These are phyloP conservation scores for Mycena capillaripes DNA, from an alignment of 768 basidiomycete genomes.

Conservation along the genomic window DNA sequence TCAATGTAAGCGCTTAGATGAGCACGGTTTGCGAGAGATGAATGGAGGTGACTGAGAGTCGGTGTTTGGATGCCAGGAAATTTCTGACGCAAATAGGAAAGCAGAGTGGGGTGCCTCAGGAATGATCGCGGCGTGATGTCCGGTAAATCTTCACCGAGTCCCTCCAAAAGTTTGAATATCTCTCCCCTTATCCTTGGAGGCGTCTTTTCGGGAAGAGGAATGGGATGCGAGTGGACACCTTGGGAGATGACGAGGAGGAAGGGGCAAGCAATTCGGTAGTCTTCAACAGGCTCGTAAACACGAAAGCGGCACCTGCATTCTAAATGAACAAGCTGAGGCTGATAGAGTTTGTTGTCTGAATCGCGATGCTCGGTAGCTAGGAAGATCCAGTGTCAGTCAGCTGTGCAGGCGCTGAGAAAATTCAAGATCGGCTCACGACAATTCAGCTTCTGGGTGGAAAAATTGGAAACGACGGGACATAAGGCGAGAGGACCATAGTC, in stretches of 20 bases:
- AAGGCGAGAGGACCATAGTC: not conserved
- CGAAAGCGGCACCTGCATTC: slow-evolving; percentile 24
- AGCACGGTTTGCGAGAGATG: slow-evolving; percentile 42
- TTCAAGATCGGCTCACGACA: slow-evolving; percentile 40
- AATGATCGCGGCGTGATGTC: slow-evolving; percentile 43
- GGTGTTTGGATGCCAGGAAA: slow-evolving; percentile 33
- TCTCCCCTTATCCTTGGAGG: slow-evolving; percentile 29
- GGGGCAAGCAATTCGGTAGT: slow-evolving; percentile 30
- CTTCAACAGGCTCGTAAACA: slow-evolving; percentile 33
- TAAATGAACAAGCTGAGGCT: slow-evolving; percentile 27
- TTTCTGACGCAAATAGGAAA: slow-evolving; percentile 23
- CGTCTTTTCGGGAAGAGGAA: slow-evolving; percentile 40
- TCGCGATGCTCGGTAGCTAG: slow-evolving; percentile 36
- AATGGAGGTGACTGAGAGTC: slow-evolving; percentile 42
- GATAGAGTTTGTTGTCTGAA: slow-evolving; percentile 11
- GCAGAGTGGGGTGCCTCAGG: slow-evolving; percentile 38
- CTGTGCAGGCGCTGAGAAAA: too few relatives aligned
- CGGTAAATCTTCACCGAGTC: slow-evolving; percentile 33
- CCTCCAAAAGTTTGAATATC: slow-evolving; percentile 28
- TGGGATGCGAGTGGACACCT: slow-evolving; percentile 38
- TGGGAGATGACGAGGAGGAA: slow-evolving; percentile 27
- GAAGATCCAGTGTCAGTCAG: too few relatives aligned
- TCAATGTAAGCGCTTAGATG: slow-evolving; percentile 41
- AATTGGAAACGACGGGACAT: slow-evolving; percentile 27
- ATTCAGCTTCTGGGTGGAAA: slow-evolving; percentile 26